Percentiles rank a stretch among this genome's conserved stretches.
Conservation (phyloP, 768 basidiomycete species). For the Lanmaoa pseudosensibilis region DNA sequence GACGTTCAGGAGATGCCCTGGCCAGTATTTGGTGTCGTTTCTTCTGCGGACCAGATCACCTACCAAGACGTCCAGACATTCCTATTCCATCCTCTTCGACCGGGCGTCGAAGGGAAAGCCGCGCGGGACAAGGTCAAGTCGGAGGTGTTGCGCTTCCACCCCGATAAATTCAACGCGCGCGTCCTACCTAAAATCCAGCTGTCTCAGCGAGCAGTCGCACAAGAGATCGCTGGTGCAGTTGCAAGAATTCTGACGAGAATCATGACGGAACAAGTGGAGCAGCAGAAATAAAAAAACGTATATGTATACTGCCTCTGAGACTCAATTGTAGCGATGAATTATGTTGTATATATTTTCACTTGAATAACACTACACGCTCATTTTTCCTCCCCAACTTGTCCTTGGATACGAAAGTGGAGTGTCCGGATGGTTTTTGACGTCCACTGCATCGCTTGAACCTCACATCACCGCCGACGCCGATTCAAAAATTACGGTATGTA, state of each 20-base stretch:
- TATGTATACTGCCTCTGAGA: neutral
- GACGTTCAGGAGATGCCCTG: conserved; percentile 42
- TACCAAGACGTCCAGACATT: conserved; percentile 38
- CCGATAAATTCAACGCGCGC: conserved; percentile 49
- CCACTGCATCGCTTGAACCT: neutral
- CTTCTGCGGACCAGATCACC: conserved; percentile 35
- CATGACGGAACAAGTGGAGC: conserved; percentile 22
- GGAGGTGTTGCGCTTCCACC: conserved; percentile 56
- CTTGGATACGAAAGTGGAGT: neutral
- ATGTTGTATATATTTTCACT: neutral
- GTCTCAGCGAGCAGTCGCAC: conserved; percentile 34
- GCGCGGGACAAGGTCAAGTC: conserved; percentile 37
- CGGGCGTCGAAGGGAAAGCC: conserved; percentile 31
- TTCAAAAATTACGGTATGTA: neutral
- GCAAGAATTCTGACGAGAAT: conserved; percentile 42
- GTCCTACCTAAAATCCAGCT: conserved; percentile 37
- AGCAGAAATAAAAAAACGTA: neutral
- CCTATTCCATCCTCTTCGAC: conserved; percentile 38
- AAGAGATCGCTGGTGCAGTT: conserved; percentile 39
- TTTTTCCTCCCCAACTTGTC: neutral
- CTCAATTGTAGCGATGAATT: neutral
- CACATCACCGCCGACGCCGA: neutral
- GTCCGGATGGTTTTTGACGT: neutral
- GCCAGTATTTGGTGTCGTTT: conserved; percentile 37
- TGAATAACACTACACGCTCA: neutral